phyloP scores from a whole-genome alignment of 2,329 filamentous ascomycete species.

The Penicillium sp. region DNA sequence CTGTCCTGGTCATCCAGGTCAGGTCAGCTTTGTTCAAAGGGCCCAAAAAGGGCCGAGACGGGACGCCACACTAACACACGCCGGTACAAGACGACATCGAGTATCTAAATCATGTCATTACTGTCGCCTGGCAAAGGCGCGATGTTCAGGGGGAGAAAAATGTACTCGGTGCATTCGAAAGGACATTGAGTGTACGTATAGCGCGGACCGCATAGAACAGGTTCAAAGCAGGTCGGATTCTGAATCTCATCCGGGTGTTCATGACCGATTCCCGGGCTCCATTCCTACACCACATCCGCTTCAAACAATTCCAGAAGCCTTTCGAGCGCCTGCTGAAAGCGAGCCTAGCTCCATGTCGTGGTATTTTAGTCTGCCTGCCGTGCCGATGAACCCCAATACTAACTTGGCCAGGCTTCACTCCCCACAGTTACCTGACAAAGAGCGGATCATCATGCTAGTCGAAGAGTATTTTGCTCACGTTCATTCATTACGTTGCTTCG shows the following conservation, averaged over 20 bases:
- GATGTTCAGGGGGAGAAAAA: conserved; percentile 16
- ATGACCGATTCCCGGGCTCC: neutral
- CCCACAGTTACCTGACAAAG: conserved; percentile 11
- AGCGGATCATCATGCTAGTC: conserved; percentile 10
- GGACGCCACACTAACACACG: conserved; percentile 17
- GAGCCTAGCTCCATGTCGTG: neutral
- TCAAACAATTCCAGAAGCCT: neutral
- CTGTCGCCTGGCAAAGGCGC: conserved; percentile 20
- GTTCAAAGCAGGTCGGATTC: neutral
- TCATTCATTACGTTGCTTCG: conserved; percentile 29
- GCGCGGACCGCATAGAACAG: neutral
- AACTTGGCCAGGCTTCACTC: conserved; percentile 10
- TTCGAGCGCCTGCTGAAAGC: neutral
- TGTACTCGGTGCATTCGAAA: conserved; percentile 17
- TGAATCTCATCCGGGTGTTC: neutral
- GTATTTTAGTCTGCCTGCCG: neutral
- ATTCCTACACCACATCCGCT: neutral
- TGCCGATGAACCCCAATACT: neutral
- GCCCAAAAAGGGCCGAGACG: neutral
- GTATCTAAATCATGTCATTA: conserved; percentile 19
- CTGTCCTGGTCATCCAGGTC: conserved; percentile 15
- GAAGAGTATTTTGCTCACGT: conserved; percentile 32
- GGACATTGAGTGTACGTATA: conserved; percentile 18
- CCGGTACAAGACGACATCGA: conserved; percentile 20
- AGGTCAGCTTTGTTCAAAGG: neutral